Percentiles rank a stretch among this genome's conserved stretches.
Conservation (phyloP, 495 filamentous ascomycete genomes). For the Oleoguttula mirabilis region DNA sequence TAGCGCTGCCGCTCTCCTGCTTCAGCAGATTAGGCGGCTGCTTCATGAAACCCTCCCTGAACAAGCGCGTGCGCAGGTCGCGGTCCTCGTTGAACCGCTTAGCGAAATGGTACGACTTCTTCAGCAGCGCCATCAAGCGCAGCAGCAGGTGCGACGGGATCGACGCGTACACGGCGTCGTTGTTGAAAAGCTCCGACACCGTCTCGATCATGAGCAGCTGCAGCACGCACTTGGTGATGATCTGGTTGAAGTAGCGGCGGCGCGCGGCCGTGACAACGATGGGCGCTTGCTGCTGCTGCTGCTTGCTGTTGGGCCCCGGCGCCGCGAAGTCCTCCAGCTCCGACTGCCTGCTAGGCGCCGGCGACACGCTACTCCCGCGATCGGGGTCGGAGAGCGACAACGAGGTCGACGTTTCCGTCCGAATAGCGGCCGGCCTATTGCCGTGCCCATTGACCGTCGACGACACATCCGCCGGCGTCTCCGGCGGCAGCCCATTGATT, state of each 20-base stretch:
- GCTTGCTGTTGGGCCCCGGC: slow-evolving; percentile 38
- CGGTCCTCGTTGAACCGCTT: slow-evolving; percentile 96
- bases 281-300: slow-evolving; percentile 68
- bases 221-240: slow-evolving; percentile 97
- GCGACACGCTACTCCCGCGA: slow-evolving; percentile 16
- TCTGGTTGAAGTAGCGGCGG: slow-evolving; percentile 96
- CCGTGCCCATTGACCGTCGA: slow-evolving; percentile 11
- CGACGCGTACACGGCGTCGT: slow-evolving; percentile 85
- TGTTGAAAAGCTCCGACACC: slow-evolving; percentile 94
- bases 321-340: slow-evolving; percentile 65
- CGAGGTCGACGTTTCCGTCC: slow-evolving; percentile 2
- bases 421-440: not conserved
- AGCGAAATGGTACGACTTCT: slow-evolving; percentile 90
- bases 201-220: slow-evolving; percentile 99
- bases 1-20: slow-evolving; percentile 84
- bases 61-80: slow-evolving; percentile 83
- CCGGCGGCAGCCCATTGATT: slow-evolving; percentile 29
- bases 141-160: slow-evolving; percentile 83
- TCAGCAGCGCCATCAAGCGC: slow-evolving; percentile 82
- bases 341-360: slow-evolving; percentile 11
- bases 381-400: slow-evolving; percentile 11
- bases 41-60: slow-evolving; percentile 99
- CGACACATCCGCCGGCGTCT: slow-evolving; percentile 2
- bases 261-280: slow-evolving; percentile 84
- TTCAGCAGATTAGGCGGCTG: slow-evolving; percentile 97